Percentiles rank a stretch among this genome's conserved stretches.
Evolutionary conservation across 306 rosid genomes (phyloP).

Genomic region (Fagus crenata): DNA sequence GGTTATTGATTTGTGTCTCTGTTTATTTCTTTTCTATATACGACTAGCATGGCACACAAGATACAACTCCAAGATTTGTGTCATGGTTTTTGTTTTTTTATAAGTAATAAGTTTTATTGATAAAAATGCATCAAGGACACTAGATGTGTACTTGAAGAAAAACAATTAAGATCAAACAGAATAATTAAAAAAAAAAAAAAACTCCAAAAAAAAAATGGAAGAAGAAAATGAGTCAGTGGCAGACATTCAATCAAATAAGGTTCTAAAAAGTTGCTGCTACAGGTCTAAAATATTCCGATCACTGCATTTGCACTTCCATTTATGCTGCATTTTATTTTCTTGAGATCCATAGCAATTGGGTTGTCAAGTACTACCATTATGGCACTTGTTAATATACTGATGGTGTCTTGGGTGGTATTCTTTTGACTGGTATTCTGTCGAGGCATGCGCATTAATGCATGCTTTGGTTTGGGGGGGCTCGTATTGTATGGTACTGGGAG

Average conservation of each 20-base stretch:
- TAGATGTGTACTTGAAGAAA: no score
- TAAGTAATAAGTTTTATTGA: no score
- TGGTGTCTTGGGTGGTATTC: not conserved
- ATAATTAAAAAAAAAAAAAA: no score
- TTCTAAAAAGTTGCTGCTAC: no score
- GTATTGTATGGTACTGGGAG: not conserved
- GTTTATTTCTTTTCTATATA: not conserved
- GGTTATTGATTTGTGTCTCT: slow-evolving; percentile 5
- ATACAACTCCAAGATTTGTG: not conserved
- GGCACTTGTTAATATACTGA: not conserved
- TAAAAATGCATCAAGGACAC: no score
- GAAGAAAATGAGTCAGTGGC: no score
- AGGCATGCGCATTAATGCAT: not conserved
- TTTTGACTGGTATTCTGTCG: not conserved
- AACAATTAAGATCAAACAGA: no score
- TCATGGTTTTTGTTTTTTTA: not conserved
- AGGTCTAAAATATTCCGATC: no score
- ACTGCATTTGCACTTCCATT: not conserved
- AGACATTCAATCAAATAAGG: no score
- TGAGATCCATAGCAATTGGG: not conserved
- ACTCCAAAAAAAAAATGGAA: no score
- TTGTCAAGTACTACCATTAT: not conserved
- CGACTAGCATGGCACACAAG: not conserved
- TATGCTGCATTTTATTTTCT: not conserved
- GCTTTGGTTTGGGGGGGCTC: not conserved